phyloP scores from a whole-genome alignment of 1,139 yeast genomes.

The Candida tetrigidarum region DNA sequence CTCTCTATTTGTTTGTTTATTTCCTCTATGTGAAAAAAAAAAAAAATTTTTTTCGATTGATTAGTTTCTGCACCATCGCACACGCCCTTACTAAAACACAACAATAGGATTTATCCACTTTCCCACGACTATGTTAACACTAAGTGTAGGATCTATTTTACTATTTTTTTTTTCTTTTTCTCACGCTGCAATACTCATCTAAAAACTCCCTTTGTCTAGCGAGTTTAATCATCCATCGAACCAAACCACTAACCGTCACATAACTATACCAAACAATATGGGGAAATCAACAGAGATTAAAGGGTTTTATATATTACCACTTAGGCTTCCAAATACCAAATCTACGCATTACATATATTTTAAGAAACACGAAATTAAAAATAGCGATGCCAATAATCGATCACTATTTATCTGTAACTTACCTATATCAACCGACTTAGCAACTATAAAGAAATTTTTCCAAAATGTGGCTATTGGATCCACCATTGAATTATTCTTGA shows the following conservation, averaged over 20 bases:
- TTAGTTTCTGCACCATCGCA: background rate
- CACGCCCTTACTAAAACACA: background rate
- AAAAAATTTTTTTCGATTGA: background rate
- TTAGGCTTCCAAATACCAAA: constrained; percentile 38
- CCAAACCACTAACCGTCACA: background rate
- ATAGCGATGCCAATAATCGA: constrained; percentile 33
- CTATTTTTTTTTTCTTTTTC: background rate
- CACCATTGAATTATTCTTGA: constrained; percentile 53
- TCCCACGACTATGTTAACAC: constrained; percentile 1
- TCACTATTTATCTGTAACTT: constrained; percentile 77
- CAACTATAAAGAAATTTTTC: constrained; percentile 60
- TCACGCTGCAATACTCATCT: constrained; percentile 1
- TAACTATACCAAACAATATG: background rate
- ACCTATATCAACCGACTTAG: constrained; percentile 63
- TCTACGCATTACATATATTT: constrained; percentile 55
- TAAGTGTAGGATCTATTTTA: too few species aligned
- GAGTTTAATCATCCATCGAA: background rate
- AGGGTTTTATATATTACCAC: constrained; percentile 58
- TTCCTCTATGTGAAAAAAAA: background rate
- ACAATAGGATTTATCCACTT: background rate
- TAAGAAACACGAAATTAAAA: constrained; percentile 64
- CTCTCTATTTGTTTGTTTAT: too few species aligned
- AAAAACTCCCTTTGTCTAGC: background rate
- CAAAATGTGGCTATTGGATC: constrained; percentile 63
- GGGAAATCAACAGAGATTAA: constrained; percentile 44